Percentiles rank a stretch among this genome's conserved stretches.
Evolutionary conservation across 306 rosid species (phyloP).

Genomic region (Morella rubra): DNA sequence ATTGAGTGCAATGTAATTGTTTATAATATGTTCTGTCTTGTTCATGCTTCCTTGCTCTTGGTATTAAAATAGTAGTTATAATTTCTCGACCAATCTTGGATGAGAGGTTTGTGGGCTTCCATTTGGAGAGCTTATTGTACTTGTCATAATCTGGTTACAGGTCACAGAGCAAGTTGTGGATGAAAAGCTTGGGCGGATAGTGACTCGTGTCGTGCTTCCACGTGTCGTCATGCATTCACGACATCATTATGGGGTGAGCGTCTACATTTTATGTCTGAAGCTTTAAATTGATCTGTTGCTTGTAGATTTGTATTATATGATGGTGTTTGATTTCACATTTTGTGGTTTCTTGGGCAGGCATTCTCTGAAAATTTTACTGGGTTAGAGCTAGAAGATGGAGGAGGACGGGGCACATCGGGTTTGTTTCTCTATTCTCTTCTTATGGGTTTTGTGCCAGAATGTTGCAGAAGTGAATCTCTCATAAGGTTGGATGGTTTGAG

Average conservation of each 20-base stretch:
- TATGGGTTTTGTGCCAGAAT: not conserved
- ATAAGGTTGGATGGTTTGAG: not conserved
- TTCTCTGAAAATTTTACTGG: constrained; percentile 89
- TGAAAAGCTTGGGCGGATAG: constrained; percentile 88
- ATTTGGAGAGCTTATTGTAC: constrained; percentile 20
- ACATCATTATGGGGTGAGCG: constrained; percentile 79
- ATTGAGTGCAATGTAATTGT: not conserved
- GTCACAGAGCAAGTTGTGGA: constrained; percentile 90
- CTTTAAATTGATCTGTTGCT: not conserved
- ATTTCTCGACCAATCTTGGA: no score
- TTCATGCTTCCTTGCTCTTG: not conserved
- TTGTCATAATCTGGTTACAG: constrained; percentile 39
- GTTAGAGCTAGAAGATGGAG: constrained; percentile 98
- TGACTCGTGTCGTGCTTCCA: constrained; percentile 94
- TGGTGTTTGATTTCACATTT: not conserved
- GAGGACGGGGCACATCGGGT: constrained; percentile 99
- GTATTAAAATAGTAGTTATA: no score
- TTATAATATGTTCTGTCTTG: not conserved
- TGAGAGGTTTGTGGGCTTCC: constrained; percentile 19
- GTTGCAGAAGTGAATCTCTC: not conserved
- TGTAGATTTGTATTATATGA: not conserved
- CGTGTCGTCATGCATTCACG: constrained; percentile 97
- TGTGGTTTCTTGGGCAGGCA: constrained; percentile 55
- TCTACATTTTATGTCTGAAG: constrained; percentile 1
- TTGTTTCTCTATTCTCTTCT: not conserved